Base-by-base conservation (phyloP, 1,139 yeast species). In the Protomyces arabidopsidicola region DNA sequence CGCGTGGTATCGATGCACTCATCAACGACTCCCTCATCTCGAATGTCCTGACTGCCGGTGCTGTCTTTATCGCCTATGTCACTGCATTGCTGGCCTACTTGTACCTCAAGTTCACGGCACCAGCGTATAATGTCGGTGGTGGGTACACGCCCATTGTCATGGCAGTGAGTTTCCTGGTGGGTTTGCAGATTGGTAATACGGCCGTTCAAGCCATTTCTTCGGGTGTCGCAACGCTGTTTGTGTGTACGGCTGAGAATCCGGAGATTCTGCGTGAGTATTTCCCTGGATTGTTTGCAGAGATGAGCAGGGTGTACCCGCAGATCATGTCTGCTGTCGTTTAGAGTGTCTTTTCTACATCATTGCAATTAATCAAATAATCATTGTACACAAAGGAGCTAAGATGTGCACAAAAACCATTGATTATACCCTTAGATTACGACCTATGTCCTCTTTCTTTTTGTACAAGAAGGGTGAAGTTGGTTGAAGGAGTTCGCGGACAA, bases 1-100 rank as follows among this genome's bases (percentile, higher is more conserved):
- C 81, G 72, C 87, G 89, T 74, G 97, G 97, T 53, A 80, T 90
- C 75, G 96, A 88, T 74, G 95, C 95, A 1, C 77, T 91, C 71
- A 82, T 90, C 69, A 91, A 90, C 73, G 96, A 54, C 35, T 59
- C 60, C 18, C 56, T 59, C 20, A 53, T 63, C 35, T 12, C 34
- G n/a, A 45, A 42, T 34, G 60, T 63, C 38, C 53, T 63, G 31
- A 45, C 35, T 12, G 82, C 89, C 71, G 90, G 87, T 71, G 78
- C 93, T 1, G 71, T 87, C 66, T 84, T 88, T 72, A 85, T 86
- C 14, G 90, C 87, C 6, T 87, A 87, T 70, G 74, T 86, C 45
- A 79, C 85, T 1, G 87, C 95, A 0, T 77, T 90, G 64, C 78
- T 88, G 68, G 83, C 90, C 1, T 89, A 82, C 74, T 76, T 90